Conservation (phyloP, 2,329 filamentous ascomycete species). For the Fusarium paranaense region DNA sequence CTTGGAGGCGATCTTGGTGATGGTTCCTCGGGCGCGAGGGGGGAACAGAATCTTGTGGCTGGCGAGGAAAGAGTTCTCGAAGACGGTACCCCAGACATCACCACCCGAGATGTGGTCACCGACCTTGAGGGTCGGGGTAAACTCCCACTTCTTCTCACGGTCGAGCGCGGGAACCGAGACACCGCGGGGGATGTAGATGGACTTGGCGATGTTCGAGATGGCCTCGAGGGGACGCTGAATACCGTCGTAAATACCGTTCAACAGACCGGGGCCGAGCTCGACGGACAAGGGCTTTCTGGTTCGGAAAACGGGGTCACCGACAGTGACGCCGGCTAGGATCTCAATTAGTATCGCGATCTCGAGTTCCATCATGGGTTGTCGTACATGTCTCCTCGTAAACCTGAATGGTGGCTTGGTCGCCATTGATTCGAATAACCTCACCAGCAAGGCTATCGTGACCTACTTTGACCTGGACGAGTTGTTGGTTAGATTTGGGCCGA, state of each 20-base stretch:
- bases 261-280: constrained; percentile 94
- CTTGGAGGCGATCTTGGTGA: constrained; percentile 89
- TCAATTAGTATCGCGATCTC: constrained; percentile 29
- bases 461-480: constrained; percentile 77
- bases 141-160: constrained; percentile 95
- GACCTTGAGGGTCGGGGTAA: constrained; percentile 90
- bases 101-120: constrained; percentile 97
- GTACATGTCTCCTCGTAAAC: constrained; percentile 98
- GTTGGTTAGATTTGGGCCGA: constrained; percentile 20
- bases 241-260: constrained; percentile 99
- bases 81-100: constrained; percentile 94
- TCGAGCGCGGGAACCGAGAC: constrained; percentile 89
- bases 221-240: constrained; percentile 94
- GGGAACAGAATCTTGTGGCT: constrained; percentile 95
- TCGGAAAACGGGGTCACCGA: constrained; percentile 90
- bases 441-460: constrained; percentile 92
- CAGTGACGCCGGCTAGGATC: constrained; percentile 85
- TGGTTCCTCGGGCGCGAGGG: constrained; percentile 88
- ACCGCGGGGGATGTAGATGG: constrained; percentile 98
- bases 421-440: constrained; percentile 98
- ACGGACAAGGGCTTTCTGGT: constrained; percentile 97
- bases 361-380: constrained; percentile 40
- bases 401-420: constrained; percentile 95
- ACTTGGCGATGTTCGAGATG: constrained; percentile 81
- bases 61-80: constrained; percentile 94